Percentiles rank a stretch among this genome's conserved stretches.
phyloP scores from a whole-genome alignment of 2,329 filamentous ascomycete species.

The Penicillium olsonii region DNA sequence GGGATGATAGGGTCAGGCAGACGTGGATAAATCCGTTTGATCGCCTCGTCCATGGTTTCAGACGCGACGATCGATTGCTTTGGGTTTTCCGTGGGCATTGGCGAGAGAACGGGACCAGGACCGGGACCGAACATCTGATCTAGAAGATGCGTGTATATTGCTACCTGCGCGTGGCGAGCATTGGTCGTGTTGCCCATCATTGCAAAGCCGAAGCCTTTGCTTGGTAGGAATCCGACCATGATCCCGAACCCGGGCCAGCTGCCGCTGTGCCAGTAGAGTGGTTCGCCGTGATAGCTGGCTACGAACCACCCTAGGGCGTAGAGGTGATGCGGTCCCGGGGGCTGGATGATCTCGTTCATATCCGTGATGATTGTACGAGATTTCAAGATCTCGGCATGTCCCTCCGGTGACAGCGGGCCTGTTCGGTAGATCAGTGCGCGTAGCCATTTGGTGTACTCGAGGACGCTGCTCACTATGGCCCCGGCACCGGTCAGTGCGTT shows the following conservation, averaged over 20 bases:
- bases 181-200: constrained; percentile 25
- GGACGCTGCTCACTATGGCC: constrained; percentile 28
- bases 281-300: constrained; percentile 21
- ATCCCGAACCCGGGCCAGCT: constrained; percentile 25
- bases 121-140: constrained; percentile 4
- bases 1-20: not conserved
- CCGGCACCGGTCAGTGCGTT: constrained; percentile 21
- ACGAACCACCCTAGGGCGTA: constrained; percentile 29
- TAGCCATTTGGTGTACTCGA: constrained; percentile 29
- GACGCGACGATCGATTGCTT: not conserved
- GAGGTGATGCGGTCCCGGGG: constrained; percentile 15
- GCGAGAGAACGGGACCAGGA: not conserved
- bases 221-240: constrained; percentile 26
- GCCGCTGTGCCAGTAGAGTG: constrained; percentile 24
- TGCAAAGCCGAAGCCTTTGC: constrained; percentile 22
- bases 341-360: constrained; percentile 5
- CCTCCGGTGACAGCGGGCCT: constrained; percentile 15
- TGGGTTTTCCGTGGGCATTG: not conserved
- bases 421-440: constrained; percentile 21
- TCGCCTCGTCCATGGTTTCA: not conserved
- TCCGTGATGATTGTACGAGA: constrained; percentile 16
- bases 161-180: constrained; percentile 10
- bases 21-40: constrained; percentile 5
- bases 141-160: constrained; percentile 17
- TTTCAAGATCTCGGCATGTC: constrained; percentile 15